Evolutionary conservation across 2,329 filamentous ascomycete genomes (phyloP), one percentile per base, ranked within the genome.

Genomic region (Hypoxylon sp.): DNA sequence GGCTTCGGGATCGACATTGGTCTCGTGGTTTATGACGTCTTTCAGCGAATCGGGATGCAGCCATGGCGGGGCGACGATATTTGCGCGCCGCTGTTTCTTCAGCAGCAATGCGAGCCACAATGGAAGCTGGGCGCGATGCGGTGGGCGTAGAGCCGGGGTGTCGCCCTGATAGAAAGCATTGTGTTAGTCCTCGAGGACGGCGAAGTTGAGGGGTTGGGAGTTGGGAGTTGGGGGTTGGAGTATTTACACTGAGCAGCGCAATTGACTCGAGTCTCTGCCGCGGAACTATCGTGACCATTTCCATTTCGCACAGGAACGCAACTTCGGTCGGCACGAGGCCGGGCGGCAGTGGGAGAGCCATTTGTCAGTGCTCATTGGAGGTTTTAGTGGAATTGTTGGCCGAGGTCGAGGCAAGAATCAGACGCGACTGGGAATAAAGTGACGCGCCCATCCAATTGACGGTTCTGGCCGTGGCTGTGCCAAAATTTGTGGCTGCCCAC

Each of bases 221-320:
- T 54, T 63, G 72, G 20, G 20, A 20, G 20, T 20, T 20, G 20
- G 62, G 67, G 69, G 46, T 64, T 51, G 27, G 13, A 31, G 30
- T 30, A 31, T 89, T 91, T 85, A 98, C 96, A 72, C 91, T 90
- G 61, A 99, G 88, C 69, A 99, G 87, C 75, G 93, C 87, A 70
- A 99, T 92, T 73, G 89, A 89, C 73, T 98, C 94, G 59, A 99
- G 90, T 71, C 92, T 89, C 80, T 98, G 95, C 60, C 96, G 92
- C 37, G 96, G 96, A 55, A 98, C 90, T 22, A 99, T 88, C 0
- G 95, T 98, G 62, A 99, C 92, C 76, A 94, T 89, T 83, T 98
- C 95, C 94, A 98, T 98, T 83, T 99, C 96, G 81, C 95, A 97
- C 30, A 98, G 85, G 78, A 98, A 99, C 56, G 94, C 92, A 50